Base-by-base conservation (phyloP, 768 basidiomycete species). In the Pleurotus djamor region DNA sequence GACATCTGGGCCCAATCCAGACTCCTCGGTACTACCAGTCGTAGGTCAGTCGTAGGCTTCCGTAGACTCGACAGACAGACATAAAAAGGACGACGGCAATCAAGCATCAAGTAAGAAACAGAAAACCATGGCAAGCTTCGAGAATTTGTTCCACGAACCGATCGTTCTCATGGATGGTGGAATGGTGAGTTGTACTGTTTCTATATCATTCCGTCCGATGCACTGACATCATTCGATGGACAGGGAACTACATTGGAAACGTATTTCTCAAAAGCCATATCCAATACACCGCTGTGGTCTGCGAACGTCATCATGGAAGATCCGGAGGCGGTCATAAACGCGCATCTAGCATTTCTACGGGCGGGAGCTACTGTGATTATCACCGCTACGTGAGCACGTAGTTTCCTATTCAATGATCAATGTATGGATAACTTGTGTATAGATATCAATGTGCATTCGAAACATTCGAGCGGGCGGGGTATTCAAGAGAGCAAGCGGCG, bases 241-340 rank as follows among this genome's bases (percentile, higher is more conserved):
- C 28, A 91, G 89, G 88, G 89, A 43, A 83, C 84, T 5, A 83
- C 80, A 0, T 73, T 89, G 16, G 86, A 89, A 65, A 78, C 79
- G 48, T 67, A 75, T 21, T 76, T 83, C 65, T 68, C 75, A 41
- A 59, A 78, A 36, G 72, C 80, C 61, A 80, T 84, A 48, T 75
- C 83, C 1, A 69, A 80, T 36, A 79, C 81, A 1, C 79, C 86
- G 2, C 71, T 94, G 28, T 93, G 91, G 92, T 92, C 91, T 12
- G 83, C 86, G 0, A 79, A 84, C 55, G 79, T 86, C 7, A 71
- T 88, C 9, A 69, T 76, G 12, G 76, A 83, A 34, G 74, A 85
- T 41, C 82, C 85, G 0, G 77, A 79, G 12, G 71, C 75, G 0
- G 76, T 93, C 34, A 61, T 84, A n/a, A 69, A 77, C 5, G 82